phyloP scores from a whole-genome alignment of 495 filamentous ascomycete genomes.

The Penicillium taxi region DNA sequence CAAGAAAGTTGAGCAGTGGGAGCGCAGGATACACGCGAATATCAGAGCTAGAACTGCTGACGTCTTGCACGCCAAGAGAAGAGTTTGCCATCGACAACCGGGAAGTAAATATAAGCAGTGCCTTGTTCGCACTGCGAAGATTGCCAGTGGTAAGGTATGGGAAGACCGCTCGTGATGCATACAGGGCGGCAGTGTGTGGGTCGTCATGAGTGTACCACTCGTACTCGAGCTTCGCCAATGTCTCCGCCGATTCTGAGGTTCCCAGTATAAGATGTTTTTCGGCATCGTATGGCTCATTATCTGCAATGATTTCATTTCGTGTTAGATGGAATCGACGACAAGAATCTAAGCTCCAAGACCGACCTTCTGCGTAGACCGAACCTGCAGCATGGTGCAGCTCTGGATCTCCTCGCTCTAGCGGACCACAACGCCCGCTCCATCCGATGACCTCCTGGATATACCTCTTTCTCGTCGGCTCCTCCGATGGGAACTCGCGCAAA shows the following conservation, averaged over 20 bases:
- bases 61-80: conserved; percentile 66
- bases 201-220: conserved; percentile 89
- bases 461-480: conserved; percentile 84
- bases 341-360: conserved; percentile 2
- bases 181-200: conserved; percentile 79
- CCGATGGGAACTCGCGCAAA: conserved; percentile 67
- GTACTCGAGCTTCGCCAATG: conserved; percentile 75
- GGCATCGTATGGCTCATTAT: conserved; percentile 84
- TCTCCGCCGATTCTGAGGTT: conserved; percentile 78
- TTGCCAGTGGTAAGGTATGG: conserved; percentile 90
- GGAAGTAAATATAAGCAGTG: conserved; percentile 70
- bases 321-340: conserved; percentile 5
- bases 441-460: conserved; percentile 82
- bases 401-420: conserved; percentile 86
- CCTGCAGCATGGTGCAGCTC: conserved; percentile 93
- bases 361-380: conserved; percentile 74
- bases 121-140: conserved; percentile 75
- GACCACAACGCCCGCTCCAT: conserved; percentile 79
- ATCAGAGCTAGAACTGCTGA: conserved; percentile 67
- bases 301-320: conserved; percentile 35
- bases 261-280: conserved; percentile 85
- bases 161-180: conserved; percentile 81
- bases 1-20: conserved; percentile 88
- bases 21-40: conserved; percentile 74
- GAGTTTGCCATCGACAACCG: conserved; percentile 61